Base-by-base conservation (phyloP, 176 grass and related monocot genomes). In the Lolium multiflorum region DNA sequence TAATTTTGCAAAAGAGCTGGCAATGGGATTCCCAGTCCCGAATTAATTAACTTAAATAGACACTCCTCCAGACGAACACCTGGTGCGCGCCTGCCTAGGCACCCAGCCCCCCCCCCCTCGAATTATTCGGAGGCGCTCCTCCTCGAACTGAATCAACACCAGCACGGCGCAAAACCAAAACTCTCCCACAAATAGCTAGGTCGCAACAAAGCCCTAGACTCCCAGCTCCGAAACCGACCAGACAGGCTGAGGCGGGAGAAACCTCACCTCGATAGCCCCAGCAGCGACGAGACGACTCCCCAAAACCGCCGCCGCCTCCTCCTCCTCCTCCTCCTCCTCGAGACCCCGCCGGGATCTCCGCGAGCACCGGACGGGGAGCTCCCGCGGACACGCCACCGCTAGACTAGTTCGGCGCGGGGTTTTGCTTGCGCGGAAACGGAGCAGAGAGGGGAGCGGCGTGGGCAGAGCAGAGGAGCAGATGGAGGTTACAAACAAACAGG, bases 211-310 rank as follows among this genome's bases (percentile, higher is more conserved):
- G 18, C 14, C 82, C 50, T 57, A 31, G 11, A 11, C 24, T 4
- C 52, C 11, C 37, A 54, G 41, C 62, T 28, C 62, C 54, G 1
- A 7, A 63, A 44, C 22, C 79, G 13, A 79, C 12, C 2, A 35
- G 44, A 38, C 8, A 78, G 12, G 74, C 18, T 22, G 17, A 78
- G 12, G 74, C 18, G 31, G 17, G 10, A 79, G 80, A 72, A 79
- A 20, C 24, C 89, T 87, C 49, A 91, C 89, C 81, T 91, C 37
- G 74, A 60, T 52, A 81, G 61, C 61, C 52, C 60, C 49, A 20
- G 77, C 38, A 4, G 77, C 73, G 35, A 52, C 31, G 31, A 13
- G 65, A 24, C 41, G 31, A 35, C 31, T 3, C 10, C 79, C 38
- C 35, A 10, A 35, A 20, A 31, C 52, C 46, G 4, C 52, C 3